These are phyloP conservation scores for Pisolithus thermaeus DNA, from an alignment of 1,284 basidiomycete genomes.

Conservation along the genomic window DNA sequence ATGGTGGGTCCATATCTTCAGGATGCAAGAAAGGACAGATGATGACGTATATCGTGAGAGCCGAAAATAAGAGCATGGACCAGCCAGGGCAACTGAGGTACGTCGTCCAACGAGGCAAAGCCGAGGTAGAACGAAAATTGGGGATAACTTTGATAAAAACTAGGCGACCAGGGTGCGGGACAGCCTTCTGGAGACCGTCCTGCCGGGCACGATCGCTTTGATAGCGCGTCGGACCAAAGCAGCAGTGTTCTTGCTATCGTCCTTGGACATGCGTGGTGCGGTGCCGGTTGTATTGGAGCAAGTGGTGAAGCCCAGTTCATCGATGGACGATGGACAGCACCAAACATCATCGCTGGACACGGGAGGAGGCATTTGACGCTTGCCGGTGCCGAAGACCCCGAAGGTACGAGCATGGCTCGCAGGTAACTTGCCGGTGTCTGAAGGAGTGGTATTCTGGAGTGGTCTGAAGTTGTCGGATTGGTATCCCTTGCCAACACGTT, in stretches of 20 bases:
- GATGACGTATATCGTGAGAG: slow-evolving; percentile 15
- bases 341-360: slow-evolving; percentile 57
- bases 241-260: slow-evolving; percentile 45
- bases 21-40: slow-evolving; percentile 3
- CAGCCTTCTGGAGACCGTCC: slow-evolving; percentile 40
- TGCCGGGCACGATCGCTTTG: slow-evolving; percentile 58
- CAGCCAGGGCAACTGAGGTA: slow-evolving; percentile 2
- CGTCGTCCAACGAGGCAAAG: slow-evolving; percentile 11
- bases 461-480: slow-evolving; percentile 56
- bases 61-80: slow-evolving; percentile 3
- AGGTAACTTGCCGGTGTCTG: slow-evolving; percentile 20
- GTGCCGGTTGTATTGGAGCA: slow-evolving; percentile 22
- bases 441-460: slow-evolving; percentile 12
- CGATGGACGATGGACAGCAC: slow-evolving; percentile 37
- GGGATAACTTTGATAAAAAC: slow-evolving; percentile 6
- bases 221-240: slow-evolving; percentile 59
- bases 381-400: slow-evolving; percentile 46
- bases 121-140: slow-evolving; percentile 2
- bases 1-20: slow-evolving; percentile 2
- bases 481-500: slow-evolving; percentile 68
- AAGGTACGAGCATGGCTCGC: slow-evolving; percentile 34
- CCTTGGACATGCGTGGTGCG: slow-evolving; percentile 29
- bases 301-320: slow-evolving; percentile 50
- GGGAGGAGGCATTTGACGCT: slow-evolving; percentile 57
- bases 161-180: slow-evolving; percentile 32